phyloP scores from a whole-genome alignment of 257 asterid genomes.

The Asclepias syriaca region DNA sequence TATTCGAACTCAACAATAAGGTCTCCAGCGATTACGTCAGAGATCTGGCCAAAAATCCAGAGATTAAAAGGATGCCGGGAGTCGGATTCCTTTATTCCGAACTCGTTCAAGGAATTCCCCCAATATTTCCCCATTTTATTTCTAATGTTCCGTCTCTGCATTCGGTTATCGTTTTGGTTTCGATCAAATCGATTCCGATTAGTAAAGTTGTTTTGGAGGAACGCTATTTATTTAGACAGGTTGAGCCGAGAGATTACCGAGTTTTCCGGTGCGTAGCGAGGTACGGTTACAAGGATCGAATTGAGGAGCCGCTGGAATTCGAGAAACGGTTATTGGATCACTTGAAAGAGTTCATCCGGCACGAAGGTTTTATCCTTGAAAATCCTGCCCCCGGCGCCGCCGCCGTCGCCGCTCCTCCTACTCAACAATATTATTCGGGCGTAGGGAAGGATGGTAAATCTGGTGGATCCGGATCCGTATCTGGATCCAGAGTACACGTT shows the following conservation, averaged over 20 bases:
- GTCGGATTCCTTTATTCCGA: slow-evolving; percentile 59
- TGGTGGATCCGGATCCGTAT: no score
- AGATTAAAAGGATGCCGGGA: slow-evolving; percentile 48
- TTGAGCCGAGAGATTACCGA: slow-evolving; percentile 41
- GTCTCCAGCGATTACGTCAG: slow-evolving; percentile 37
- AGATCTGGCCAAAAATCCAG: slow-evolving; percentile 28
- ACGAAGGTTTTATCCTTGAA: slow-evolving; percentile 42
- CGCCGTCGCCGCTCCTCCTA: neutral
- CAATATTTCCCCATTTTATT: slow-evolving; percentile 56
- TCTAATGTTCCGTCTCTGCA: slow-evolving; percentile 52
- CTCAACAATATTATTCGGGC: slow-evolving; percentile 24
- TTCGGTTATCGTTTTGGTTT: slow-evolving; percentile 55
- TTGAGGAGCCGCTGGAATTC: slow-evolving; percentile 41
- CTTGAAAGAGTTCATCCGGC: slow-evolving; percentile 44
- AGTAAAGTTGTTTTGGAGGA: slow-evolving; percentile 48
- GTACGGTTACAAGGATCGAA: slow-evolving; percentile 59
- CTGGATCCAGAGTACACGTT: slow-evolving; percentile 24
- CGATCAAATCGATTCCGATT: slow-evolving; percentile 63
- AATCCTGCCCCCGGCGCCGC: neutral
- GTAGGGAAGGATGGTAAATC: slow-evolving; percentile 3
- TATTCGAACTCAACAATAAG: slow-evolving; percentile 57
- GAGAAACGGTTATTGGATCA: slow-evolving; percentile 43
- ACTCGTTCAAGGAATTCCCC: slow-evolving; percentile 72
- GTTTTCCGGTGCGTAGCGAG: slow-evolving; percentile 60
- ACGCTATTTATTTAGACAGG: slow-evolving; percentile 56